Evolutionary conservation across 805 yeast species (phyloP).

Genomic region (Komagataella phaffii): DNA sequence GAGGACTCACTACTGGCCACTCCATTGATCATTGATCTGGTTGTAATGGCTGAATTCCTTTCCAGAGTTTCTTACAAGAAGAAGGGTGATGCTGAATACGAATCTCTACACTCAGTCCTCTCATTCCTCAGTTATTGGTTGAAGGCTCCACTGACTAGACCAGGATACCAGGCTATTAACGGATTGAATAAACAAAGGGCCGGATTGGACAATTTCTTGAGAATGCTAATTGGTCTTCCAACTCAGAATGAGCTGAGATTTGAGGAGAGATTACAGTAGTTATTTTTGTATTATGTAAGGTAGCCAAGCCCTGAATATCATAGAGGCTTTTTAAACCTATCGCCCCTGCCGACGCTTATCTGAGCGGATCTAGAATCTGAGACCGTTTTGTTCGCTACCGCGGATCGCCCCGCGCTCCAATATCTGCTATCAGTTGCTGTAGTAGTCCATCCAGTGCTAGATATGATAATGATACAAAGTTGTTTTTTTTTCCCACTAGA

Average conservation of each 20-base stretch:
- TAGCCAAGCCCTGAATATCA: neutral
- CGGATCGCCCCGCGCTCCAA: neutral
- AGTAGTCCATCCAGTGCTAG: too few species aligned
- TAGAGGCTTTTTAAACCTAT: neutral
- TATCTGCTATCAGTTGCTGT: neutral
- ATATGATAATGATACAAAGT: neutral
- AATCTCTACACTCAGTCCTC: conserved; percentile 70
- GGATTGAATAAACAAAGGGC: conserved; percentile 92
- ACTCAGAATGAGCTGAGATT: conserved; percentile 85
- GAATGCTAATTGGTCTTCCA: conserved; percentile 83
- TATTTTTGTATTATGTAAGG: neutral
- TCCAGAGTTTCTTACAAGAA: conserved; percentile 74
- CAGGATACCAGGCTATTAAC: conserved; percentile 81
- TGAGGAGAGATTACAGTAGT: conserved; percentile 64
- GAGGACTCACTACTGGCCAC: conserved; percentile 93
- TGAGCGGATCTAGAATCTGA: too few species aligned
- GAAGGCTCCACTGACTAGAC: conserved; percentile 89
- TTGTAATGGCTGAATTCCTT: conserved; percentile 81
- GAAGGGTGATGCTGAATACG: conserved; percentile 32
- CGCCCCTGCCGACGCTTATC: neutral
- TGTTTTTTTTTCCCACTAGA: neutral
- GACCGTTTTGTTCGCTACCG: neutral
- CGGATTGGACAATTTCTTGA: conserved; percentile 82
- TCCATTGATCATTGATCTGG: conserved; percentile 85
- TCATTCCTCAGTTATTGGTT: conserved; percentile 89